phyloP scores from a whole-genome alignment of 257 asterid genomes.

The Lithospermum erythrorhizon region DNA sequence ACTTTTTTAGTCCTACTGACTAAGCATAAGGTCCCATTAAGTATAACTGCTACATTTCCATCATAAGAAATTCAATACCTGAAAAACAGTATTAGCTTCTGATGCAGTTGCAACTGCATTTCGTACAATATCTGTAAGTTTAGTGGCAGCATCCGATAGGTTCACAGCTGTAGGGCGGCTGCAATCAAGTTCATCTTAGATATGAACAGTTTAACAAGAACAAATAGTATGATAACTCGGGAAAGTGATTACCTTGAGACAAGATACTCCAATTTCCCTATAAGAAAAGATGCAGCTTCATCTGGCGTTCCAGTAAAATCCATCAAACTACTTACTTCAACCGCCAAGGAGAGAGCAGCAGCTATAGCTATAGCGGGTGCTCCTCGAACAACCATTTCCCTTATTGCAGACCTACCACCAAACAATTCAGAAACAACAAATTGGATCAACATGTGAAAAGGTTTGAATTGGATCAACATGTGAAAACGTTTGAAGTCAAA shows the following conservation, averaged over 20 bases:
- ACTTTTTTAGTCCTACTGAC: background rate
- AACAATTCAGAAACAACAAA: slow-evolving; percentile 1
- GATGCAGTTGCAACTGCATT: slow-evolving; percentile 46
- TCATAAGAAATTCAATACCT: slow-evolving; percentile 36
- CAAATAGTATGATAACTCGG: slow-evolving; percentile 2
- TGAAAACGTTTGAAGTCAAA: background rate
- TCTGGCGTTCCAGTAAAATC: slow-evolving; percentile 42
- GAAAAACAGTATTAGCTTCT: slow-evolving; percentile 41
- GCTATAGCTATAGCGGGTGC: slow-evolving; percentile 98
- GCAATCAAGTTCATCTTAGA: slow-evolving; percentile 13
- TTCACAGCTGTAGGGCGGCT: slow-evolving; percentile 98
- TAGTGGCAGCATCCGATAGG: slow-evolving; percentile 76
- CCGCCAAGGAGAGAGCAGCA: slow-evolving; percentile 89
- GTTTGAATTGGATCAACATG: background rate
- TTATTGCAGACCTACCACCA: slow-evolving; percentile 61
- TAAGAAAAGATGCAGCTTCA: slow-evolving; percentile 61
- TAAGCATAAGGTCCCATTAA: background rate
- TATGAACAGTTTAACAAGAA: background rate
- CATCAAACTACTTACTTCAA: slow-evolving; percentile 55
- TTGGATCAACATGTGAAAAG: background rate
- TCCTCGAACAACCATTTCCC: slow-evolving; percentile 98
- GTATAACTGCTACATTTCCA: background rate
- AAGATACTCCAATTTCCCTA: slow-evolving; percentile 62
- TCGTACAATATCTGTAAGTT: slow-evolving; percentile 52
- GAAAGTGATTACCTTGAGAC: slow-evolving; percentile 56